Percentiles rank a stretch among this genome's conserved stretches.
Conservation (phyloP, 139 green algal genomes). For the Pedinophyceae sp. region DNA sequence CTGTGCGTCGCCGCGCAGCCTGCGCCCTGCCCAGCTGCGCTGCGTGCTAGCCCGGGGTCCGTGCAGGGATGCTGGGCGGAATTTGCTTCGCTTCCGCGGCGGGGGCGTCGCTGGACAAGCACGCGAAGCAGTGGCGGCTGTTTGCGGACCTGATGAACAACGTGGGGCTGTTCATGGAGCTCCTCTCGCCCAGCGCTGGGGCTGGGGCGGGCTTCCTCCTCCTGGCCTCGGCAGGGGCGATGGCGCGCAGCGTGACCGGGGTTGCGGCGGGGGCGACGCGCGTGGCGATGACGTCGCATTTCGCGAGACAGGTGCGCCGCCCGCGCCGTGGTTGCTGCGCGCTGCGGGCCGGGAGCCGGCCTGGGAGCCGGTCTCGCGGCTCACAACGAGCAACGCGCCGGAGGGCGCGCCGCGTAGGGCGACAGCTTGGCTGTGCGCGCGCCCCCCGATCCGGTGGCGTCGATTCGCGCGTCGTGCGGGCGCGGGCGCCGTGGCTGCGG, state of each 20-base stretch:
- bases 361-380: no score
- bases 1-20: no score
- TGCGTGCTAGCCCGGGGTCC: neutral
- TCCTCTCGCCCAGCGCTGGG: constrained; percentile 25
- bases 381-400: no score
- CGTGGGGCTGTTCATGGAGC: constrained; percentile 5
- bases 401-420: no score
- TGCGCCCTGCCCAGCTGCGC: no score
- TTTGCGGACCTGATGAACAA: constrained; percentile 49
- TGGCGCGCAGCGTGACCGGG: constrained; percentile 40
- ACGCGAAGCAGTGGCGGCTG: constrained; percentile 64
- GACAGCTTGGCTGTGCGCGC: no score
- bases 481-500: no score
- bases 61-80: constrained; percentile 43
- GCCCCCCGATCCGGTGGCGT: no score
- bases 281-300: constrained; percentile 73
- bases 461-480: no score
- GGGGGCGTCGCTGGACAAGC: constrained; percentile 27
- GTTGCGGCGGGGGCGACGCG: constrained; percentile 56
- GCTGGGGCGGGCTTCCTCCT: constrained; percentile 38
- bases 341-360: no score
- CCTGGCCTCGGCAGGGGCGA: constrained; percentile 38
- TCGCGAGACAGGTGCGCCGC: constrained; percentile 29
- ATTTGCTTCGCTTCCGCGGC: constrained; percentile 41
- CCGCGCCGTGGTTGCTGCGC: no score